Percentiles rank a stretch among this genome's conserved stretches.
These are phyloP conservation scores for Alternaria postmessia DNA, from an alignment of 2,329 filamentous ascomycete genomes.

Conservation along the genomic window DNA sequence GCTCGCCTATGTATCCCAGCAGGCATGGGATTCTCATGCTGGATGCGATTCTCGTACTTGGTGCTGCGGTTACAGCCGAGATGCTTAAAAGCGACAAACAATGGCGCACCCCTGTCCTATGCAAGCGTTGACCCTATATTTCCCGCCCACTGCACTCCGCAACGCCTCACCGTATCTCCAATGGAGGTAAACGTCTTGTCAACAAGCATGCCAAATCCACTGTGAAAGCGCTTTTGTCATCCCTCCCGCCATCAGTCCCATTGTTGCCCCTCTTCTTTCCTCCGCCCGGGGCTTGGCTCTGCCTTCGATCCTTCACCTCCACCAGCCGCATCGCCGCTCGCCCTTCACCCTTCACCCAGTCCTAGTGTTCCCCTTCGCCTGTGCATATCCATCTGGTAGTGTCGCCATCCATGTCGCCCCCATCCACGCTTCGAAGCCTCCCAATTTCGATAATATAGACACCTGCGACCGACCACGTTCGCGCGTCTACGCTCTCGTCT, in stretches of 20 bases:
- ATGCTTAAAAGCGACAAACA: not conserved
- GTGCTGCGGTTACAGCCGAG: not conserved
- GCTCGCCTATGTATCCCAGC: not conserved
- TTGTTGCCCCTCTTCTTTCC: slow-evolving; percentile 5
- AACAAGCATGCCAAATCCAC: slow-evolving; percentile 4
- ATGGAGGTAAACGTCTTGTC: slow-evolving; percentile 4
- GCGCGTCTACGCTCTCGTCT: slow-evolving; percentile 25
- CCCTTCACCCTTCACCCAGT: not conserved
- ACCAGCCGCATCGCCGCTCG: not conserved
- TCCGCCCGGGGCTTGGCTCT: not conserved
- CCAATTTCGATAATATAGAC: slow-evolving; percentile 17
- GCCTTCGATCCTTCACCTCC: not conserved
- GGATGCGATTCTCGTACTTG: not conserved
- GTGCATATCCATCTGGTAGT: slow-evolving; percentile 6
- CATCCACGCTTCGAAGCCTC: slow-evolving; percentile 7
- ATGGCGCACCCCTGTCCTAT: slow-evolving; percentile 4
- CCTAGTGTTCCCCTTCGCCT: slow-evolving; percentile 2
- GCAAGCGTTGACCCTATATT: slow-evolving; percentile 4
- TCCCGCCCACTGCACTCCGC: slow-evolving; percentile 10
- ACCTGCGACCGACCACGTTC: slow-evolving; percentile 22
- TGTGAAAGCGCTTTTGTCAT: slow-evolving; percentile 1
- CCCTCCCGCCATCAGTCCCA: not conserved
- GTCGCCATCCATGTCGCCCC: slow-evolving; percentile 27
- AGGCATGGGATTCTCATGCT: not conserved
- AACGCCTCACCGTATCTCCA: slow-evolving; percentile 10